Evolutionary conservation across 805 yeast genomes (phyloP).

Genomic region (Candida lessepsii): DNA sequence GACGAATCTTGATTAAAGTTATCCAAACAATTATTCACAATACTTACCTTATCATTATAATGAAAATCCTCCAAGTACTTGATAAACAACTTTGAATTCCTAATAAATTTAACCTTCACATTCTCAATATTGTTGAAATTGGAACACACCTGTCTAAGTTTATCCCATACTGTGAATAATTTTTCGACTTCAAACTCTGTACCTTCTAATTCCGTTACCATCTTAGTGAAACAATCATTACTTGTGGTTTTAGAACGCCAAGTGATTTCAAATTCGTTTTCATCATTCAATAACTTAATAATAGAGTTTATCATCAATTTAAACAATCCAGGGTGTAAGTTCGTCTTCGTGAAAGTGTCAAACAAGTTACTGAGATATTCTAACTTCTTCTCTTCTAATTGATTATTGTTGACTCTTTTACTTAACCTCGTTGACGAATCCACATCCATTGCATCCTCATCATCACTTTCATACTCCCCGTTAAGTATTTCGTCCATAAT

Average conservation of each 20-base stretch:
- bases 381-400: constrained; percentile 49
- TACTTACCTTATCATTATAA: constrained; percentile 13
- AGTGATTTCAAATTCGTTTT: constrained; percentile 35
- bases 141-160: constrained; percentile 29
- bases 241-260: constrained; percentile 61
- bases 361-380: constrained; percentile 36
- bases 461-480: constrained; percentile 33
- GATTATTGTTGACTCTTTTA: constrained; percentile 17
- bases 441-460: constrained; percentile 28
- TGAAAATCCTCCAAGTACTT: constrained; percentile 17
- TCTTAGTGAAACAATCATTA: constrained; percentile 37
- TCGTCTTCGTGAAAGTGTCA: constrained; percentile 21
- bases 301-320: constrained; percentile 25
- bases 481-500: constrained; percentile 32
- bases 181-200: constrained; percentile 11
- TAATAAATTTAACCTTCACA: constrained; percentile 52
- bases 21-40: constrained; percentile 16
- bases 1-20: constrained; percentile 35
- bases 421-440: constrained; percentile 4
- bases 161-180: constrained; percentile 27
- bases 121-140: constrained; percentile 49
- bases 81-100: constrained; percentile 26
- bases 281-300: constrained; percentile 17
- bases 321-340: constrained; percentile 19
- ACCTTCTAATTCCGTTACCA: constrained; percentile 15